These are phyloP conservation scores for Geotrichum macrosporum DNA, from an alignment of 1,139 yeast genomes.

Conservation along the genomic window DNA sequence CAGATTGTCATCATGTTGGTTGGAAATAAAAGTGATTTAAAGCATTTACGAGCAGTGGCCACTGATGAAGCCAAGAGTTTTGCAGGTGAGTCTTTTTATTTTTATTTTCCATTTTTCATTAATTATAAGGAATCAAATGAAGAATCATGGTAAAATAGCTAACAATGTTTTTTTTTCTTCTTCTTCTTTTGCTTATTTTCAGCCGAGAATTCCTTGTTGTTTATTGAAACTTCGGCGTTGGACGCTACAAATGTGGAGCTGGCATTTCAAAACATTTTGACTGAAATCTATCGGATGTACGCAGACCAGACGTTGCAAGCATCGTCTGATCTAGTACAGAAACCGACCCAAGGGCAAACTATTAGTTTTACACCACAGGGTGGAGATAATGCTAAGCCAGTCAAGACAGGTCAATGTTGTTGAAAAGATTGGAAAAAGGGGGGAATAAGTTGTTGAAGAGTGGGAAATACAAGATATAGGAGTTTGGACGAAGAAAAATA, in stretches of 20 bases:
- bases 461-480: too few relatives aligned
- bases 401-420: constrained; percentile 59
- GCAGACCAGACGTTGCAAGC: constrained; percentile 43
- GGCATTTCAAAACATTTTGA: constrained; percentile 87
- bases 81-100: constrained; percentile 51
- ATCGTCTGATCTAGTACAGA: constrained; percentile 48
- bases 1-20: constrained; percentile 94
- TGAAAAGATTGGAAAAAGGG: too few relatives aligned
- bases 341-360: constrained; percentile 70
- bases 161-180: too few relatives aligned
- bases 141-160: too few relatives aligned
- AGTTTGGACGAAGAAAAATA: too few relatives aligned
- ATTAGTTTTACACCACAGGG: constrained; percentile 89
- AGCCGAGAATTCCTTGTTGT: constrained; percentile 80
- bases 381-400: constrained; percentile 72
- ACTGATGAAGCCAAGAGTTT: constrained; percentile 96
- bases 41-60: constrained; percentile 93
- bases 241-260: constrained; percentile 92
- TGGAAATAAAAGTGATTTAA: constrained; percentile 93
- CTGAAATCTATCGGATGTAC: constrained; percentile 89
- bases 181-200: background rate
- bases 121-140: too few relatives aligned
- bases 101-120: constrained; percentile 48
- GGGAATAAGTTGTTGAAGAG: too few relatives aligned
- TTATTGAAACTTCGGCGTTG: constrained; percentile 94